These are phyloP conservation scores for Mortierella alpina DNA, from an alignment of 192 early-diverging fungal species.

Conservation along the genomic window DNA sequence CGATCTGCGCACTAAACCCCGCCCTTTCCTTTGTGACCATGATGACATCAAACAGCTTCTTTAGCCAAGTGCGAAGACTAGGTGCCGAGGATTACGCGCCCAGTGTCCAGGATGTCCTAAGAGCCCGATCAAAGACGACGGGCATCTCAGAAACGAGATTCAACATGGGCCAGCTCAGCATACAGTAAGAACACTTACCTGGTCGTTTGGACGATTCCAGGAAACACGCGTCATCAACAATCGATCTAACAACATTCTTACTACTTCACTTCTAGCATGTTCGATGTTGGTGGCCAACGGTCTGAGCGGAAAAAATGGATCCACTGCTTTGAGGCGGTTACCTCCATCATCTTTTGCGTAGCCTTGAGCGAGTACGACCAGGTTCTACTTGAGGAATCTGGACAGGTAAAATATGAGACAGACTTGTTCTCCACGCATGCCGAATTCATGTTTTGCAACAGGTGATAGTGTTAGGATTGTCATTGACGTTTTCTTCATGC, in stretches of 20 bases:
- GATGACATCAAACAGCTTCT: slow-evolving; percentile 74
- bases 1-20: not conserved
- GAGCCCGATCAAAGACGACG: slow-evolving; percentile 98
- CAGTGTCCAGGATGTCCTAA: slow-evolving; percentile 92
- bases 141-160: slow-evolving; percentile 97
- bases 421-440: not conserved
- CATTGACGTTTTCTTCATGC: not conserved
- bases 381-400: slow-evolving; percentile 86
- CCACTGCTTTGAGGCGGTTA: slow-evolving; percentile 87
- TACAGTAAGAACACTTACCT: slow-evolving; percentile 74
- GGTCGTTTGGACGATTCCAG: not conserved
- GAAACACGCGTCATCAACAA: not conserved
- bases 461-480: not conserved
- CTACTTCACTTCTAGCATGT: slow-evolving; percentile 67
- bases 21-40: not conserved
- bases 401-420: slow-evolving; percentile 56
- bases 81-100: slow-evolving; percentile 86
- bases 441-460: not conserved
- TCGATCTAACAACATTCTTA: slow-evolving; percentile 6
- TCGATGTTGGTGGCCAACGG: slow-evolving; percentile 89
- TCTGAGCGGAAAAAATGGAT: slow-evolving; percentile 91
- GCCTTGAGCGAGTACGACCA: slow-evolving; percentile 96
- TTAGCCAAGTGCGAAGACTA: slow-evolving; percentile 89
- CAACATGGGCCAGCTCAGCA: slow-evolving; percentile 88
- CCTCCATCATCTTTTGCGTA: slow-evolving; percentile 94